Base-by-base conservation (phyloP, 2,329 filamentous ascomycete genomes). In the Pyrenophora seminiperda region DNA sequence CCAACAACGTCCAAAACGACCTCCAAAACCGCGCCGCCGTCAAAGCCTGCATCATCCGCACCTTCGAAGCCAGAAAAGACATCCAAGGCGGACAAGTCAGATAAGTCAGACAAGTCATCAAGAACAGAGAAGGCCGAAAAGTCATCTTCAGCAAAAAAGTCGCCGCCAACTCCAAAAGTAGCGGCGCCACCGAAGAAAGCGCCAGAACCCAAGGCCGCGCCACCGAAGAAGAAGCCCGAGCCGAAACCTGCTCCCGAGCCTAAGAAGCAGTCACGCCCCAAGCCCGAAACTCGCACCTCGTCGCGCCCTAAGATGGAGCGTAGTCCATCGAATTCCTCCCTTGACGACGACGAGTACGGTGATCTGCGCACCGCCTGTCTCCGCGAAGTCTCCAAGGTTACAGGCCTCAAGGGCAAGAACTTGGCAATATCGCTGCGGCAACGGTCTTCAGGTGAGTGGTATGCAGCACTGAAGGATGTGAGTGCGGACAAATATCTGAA, bases 401-500 rank as follows among this genome's bases (percentile, higher is more conserved):
- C 62, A 0, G 64, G 59, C 1, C 54, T 67, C 7, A 54, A 60
- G n/a, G 64, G 62, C 7, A 56, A 59, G 14, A 55, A 50, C 14
- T 58, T 67, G 2, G 53, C 61, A 0, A 47, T 67, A 17, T 55
- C 56, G 6, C 41, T 62, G 27, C 60, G 60, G 38, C 60, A 67
- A 36, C 57, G 60, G 2, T 65, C 60, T 18, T 51, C 33, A 1
- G 58, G 58, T 13, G 53, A 50, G 9, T 67, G 63, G 62, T 67
- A 67, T 41, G 64, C 58, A 0, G 64, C 64, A 2, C 48, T 67
- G 7, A 67, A 67, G 32, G 64, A 67, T 15, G 20, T 49, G 13
- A 48, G 50, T n/a, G 54, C 57, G 7, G 64, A 65, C 38, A 67
- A 66, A 43, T 67, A 67, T 30, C 45, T 67, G 24, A 66, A 65